Base-by-base conservation (phyloP, 495 filamentous ascomycete genomes). In the Lasiosphaeria ovina region DNA sequence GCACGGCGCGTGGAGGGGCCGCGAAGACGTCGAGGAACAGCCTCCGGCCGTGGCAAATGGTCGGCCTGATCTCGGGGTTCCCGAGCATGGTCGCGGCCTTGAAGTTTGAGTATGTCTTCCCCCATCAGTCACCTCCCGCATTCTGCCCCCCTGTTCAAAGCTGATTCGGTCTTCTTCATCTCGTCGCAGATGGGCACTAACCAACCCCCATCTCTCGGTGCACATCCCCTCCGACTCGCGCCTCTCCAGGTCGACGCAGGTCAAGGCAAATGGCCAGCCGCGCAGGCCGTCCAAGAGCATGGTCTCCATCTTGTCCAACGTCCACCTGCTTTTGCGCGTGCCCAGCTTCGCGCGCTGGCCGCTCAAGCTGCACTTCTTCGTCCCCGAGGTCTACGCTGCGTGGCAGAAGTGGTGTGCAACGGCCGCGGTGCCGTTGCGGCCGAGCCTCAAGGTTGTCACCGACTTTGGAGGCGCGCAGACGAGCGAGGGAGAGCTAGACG, bases 1-100 rank as follows among this genome's bases (percentile, higher is more conserved):
- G 94, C 32, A 65, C 81, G 14, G 73, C 78, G 9, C 87, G 83
- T 64, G 94, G 94, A 48, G 94, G 94, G 34, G 94, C 94, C 35
- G 80, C 77, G 35, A 79, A 84, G 33, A 98, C 94, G 4, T 81
- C 83, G n/a, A 78, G 81, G 16, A 70, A 66, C 11, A 81, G 69
- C n/a, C 72, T 89, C 50, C 81, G 89, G 54, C 94, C 95, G 0
- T 98, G 95, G 94, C 90, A 98, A 69, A 97, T 98, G 92, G 80
- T 87, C 1, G 85, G 85, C 35, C 80, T 97, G 6, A 91, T 98
- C 1, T 87, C 89, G 3, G 94, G 95, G 0, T 98, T 98, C 64
- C 90, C 89, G 12, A 92, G 87, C 56, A 85, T 87, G 63, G 84
- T 91, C 17, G 91, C 90, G 2, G 94, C 95, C 3, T 74, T 98